Conservation (phyloP, 2,329 filamentous ascomycete species). For the Aureobasidium subglaciale region DNA sequence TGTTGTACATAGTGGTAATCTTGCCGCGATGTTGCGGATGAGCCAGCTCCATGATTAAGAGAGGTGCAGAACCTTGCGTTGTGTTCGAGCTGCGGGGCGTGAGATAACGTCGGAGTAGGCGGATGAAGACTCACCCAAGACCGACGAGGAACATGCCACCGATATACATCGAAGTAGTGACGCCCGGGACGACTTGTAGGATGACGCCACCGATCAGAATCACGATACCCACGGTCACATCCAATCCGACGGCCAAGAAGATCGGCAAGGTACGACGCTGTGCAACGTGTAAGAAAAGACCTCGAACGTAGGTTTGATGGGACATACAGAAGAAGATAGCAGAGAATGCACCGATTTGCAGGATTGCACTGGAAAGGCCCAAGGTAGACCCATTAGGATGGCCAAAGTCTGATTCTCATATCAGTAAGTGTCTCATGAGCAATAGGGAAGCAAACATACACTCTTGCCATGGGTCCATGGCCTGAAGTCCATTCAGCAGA, state of each 20-base stretch:
- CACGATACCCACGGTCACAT: conserved; percentile 39
- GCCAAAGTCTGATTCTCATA: background rate
- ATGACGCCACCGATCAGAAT: conserved; percentile 39
- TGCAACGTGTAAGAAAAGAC: background rate
- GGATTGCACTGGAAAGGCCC: conserved; percentile 3
- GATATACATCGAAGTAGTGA: conserved; percentile 6
- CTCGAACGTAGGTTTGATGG: background rate
- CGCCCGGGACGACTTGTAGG: background rate
- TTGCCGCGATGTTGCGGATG: conserved; percentile 7
- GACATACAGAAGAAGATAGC: background rate
- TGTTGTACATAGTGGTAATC: conserved; percentile 8
- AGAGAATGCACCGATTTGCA: conserved; percentile 3
- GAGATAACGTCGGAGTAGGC: no score
- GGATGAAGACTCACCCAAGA: background rate
- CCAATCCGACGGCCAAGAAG: conserved; percentile 39
- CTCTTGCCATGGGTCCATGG: background rate
- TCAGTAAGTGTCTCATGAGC: no score
- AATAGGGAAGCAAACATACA: no score
- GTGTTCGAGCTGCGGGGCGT: background rate
- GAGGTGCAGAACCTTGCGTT: background rate
- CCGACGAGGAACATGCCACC: conserved; percentile 2
- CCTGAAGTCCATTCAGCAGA: conserved; percentile 5
- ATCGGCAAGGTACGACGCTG: conserved; percentile 31
- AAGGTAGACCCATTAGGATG: background rate
- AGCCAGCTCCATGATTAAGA: background rate